phyloP scores from a whole-genome alignment of 2,329 filamentous ascomycete species.

The Pseudocercospora eumusae region DNA sequence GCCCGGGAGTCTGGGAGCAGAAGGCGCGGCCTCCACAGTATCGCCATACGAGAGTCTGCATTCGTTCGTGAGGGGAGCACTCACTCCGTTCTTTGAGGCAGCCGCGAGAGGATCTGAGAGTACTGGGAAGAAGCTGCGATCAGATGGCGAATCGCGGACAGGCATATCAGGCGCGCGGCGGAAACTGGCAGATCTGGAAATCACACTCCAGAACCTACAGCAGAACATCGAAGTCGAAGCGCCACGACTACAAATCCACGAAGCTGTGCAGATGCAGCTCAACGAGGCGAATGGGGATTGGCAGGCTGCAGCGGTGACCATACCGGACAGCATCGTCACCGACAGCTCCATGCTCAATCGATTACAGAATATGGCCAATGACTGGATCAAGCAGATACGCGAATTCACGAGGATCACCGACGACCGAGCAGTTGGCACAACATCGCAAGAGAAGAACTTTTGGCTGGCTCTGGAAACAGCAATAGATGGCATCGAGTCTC shows the following conservation, averaged over 20 bases:
- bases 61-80: conserved; percentile 83
- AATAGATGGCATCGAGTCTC: conserved; percentile 84
- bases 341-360: conserved; percentile 93
- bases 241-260: conserved; percentile 81
- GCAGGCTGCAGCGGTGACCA: conserved; percentile 74
- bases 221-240: conserved; percentile 98
- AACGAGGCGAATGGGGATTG: conserved; percentile 67
- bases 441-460: conserved; percentile 97
- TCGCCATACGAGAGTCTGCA: conserved; percentile 93
- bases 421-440: conserved; percentile 75
- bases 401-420: conserved; percentile 91
- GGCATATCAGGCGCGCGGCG: conserved; percentile 97
- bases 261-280: conserved; percentile 80
- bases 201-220: conserved; percentile 86
- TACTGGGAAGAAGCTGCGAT: conserved; percentile 65
- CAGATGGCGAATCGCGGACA: conserved; percentile 86
- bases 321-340: conserved; percentile 73
- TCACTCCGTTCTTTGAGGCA: conserved; percentile 96
- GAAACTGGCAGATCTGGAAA: conserved; percentile 89
- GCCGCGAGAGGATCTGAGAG: conserved; percentile 81
- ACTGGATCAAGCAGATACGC: conserved; percentile 98
- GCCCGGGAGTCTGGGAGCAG: conserved; percentile 64
- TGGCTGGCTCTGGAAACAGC: conserved; percentile 97
- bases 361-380: conserved; percentile 88
- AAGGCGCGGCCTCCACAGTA: conserved; percentile 53